These are phyloP conservation scores for Solanum lycopersicoides DNA, from an alignment of 257 asterid genomes.

Conservation along the genomic window DNA sequence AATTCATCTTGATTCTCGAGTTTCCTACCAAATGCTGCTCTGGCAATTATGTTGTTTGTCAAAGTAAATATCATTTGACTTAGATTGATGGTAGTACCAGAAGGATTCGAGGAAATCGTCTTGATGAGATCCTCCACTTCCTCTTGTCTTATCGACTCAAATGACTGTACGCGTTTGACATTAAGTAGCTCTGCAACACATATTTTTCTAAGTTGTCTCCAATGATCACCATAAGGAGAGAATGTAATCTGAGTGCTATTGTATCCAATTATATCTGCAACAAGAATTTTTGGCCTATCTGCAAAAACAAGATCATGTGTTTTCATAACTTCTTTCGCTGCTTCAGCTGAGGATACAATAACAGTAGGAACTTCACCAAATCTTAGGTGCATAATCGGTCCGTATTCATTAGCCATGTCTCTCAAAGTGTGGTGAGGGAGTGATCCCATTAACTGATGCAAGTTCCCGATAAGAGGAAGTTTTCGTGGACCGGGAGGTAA, in stretches of 20 bases:
- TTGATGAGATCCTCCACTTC: constrained; percentile 1
- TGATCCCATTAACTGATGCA: background rate
- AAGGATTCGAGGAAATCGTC: background rate
- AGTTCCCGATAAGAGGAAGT: background rate
- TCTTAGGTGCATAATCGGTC: background rate
- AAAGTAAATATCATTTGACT: background rate
- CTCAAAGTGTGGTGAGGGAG: background rate
- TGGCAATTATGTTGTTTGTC: background rate
- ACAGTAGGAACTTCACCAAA: background rate
- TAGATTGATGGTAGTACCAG: background rate
- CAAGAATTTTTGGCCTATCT: background rate
- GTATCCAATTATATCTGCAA: background rate
- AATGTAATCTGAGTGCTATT: background rate
- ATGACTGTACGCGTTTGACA: constrained; percentile 4
- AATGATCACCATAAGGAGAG: background rate
- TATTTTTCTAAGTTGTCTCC: background rate
- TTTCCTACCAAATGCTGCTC: background rate
- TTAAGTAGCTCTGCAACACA: constrained; percentile 1
- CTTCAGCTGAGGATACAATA: background rate
- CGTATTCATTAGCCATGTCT: background rate
- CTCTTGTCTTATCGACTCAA: constrained; percentile 2
- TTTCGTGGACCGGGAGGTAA: background rate
- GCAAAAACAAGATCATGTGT: background rate
- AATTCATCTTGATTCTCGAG: background rate
- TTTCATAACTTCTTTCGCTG: background rate